phyloP scores from a whole-genome alignment of 305 asterid genomes.

The Fraxinus angustifolia region DNA sequence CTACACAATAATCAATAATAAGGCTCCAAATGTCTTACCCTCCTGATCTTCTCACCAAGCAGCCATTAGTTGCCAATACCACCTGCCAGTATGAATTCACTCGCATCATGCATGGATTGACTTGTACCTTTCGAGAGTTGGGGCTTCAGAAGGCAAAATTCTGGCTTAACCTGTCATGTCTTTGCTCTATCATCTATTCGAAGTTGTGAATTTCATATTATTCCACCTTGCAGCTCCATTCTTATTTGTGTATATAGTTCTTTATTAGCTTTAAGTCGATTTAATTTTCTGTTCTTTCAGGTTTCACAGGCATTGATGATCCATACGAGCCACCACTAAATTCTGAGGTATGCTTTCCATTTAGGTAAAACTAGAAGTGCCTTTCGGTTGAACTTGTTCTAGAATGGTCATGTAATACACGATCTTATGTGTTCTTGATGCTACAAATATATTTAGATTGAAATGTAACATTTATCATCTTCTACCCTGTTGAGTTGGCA shows the following conservation, averaged over 20 bases:
- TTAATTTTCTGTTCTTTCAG: conserved; percentile 35
- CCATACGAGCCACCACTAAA: conserved; percentile 81
- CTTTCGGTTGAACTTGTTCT: conserved; percentile 2
- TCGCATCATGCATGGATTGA: not conserved
- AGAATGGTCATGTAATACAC: not conserved
- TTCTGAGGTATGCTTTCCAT: conserved; percentile 56
- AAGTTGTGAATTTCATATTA: not conserved
- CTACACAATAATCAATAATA: not conserved
- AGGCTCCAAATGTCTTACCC: not conserved
- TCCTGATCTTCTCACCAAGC: not conserved
- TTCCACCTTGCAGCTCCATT: not conserved
- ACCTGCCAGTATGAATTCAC: not conserved
- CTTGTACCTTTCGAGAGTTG: not conserved
- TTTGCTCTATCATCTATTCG: not conserved
- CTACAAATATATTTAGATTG: not conserved
- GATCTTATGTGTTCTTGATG: not conserved
- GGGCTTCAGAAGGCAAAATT: not conserved
- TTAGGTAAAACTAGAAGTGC: conserved; percentile 1
- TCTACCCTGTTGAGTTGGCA: not conserved
- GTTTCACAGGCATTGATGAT: conserved; percentile 91
- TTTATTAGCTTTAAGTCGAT: not conserved
- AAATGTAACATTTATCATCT: not conserved
- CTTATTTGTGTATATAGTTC: not conserved
- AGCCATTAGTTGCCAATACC: not conserved
- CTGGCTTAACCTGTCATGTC: not conserved